Evolutionary conservation across 2,329 filamentous ascomycete genomes (phyloP).

Genomic region (Pleoardoris graminearum): DNA sequence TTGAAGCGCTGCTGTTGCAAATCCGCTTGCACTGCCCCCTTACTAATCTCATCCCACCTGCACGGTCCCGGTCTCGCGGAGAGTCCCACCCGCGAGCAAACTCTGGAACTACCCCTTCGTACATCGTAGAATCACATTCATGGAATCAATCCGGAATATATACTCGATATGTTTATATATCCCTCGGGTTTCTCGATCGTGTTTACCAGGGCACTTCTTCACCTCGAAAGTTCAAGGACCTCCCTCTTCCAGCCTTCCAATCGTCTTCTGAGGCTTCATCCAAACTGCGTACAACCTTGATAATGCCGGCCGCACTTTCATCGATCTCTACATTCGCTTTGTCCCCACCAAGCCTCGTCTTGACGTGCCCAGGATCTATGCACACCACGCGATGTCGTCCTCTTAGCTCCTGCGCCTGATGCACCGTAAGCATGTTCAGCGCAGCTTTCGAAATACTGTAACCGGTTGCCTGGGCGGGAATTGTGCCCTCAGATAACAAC

Average conservation of each 20-base stretch:
- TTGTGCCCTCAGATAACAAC: constrained; percentile 1
- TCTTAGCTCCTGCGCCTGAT: constrained; percentile 11
- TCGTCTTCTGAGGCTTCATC: constrained; percentile 1
- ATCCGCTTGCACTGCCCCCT: constrained; percentile 28
- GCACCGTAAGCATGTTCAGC: constrained; percentile 15
- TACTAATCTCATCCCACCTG: too few species aligned
- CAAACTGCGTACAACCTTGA: constrained; percentile 1
- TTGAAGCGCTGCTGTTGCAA: not conserved
- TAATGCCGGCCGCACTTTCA: constrained; percentile 12
- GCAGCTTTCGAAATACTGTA: constrained; percentile 13
- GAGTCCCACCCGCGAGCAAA: too few species aligned
- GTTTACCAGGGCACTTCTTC: constrained; percentile 15
- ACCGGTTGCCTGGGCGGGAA: constrained; percentile 3
- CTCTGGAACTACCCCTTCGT: too few species aligned
- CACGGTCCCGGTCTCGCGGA: too few species aligned
- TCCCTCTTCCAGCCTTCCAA: constrained; percentile 3
- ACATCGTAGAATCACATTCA: too few species aligned
- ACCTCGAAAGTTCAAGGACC: constrained; percentile 10
- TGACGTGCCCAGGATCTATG: constrained; percentile 13
- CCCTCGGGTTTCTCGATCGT: too few species aligned
- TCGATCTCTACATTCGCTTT: constrained; percentile 9
- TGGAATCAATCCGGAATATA: too few species aligned
- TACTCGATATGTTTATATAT: too few species aligned
- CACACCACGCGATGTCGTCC: constrained; percentile 6
- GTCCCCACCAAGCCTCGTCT: constrained; percentile 13